Evolutionary conservation across 352 stramenopile genomes (phyloP).

Genomic region (Phytopythium litorale): DNA sequence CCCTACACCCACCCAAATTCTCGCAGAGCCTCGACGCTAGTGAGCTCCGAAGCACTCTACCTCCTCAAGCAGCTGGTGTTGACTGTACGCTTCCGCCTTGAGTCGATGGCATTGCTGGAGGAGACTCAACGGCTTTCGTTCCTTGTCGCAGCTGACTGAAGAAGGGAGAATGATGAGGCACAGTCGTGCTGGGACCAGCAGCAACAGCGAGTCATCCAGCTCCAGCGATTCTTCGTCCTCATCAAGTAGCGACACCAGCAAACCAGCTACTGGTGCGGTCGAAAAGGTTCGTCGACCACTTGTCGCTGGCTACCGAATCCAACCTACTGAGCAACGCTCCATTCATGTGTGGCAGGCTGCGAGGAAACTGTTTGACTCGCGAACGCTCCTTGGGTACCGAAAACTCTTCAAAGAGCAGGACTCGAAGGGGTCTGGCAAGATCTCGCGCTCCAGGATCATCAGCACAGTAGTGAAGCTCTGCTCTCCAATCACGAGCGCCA

Average conservation of each 20-base stretch:
- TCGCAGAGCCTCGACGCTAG: slow-evolving; percentile 5
- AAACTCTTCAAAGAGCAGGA: slow-evolving; percentile 35
- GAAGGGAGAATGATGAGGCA: slow-evolving; percentile 36
- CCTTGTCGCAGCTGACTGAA: slow-evolving; percentile 47
- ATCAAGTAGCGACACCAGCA: slow-evolving; percentile 7
- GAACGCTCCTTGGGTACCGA: slow-evolving; percentile 28
- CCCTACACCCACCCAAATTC: neutral
- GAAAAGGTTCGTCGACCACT: slow-evolving; percentile 14
- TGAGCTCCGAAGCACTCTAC: slow-evolving; percentile 42
- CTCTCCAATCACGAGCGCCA: slow-evolving; percentile 1
- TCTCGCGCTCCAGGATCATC: slow-evolving; percentile 38
- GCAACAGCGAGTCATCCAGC: slow-evolving; percentile 11
- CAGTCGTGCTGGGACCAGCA: slow-evolving; percentile 21
- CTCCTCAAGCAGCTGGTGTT: slow-evolving; percentile 64
- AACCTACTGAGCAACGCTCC: neutral
- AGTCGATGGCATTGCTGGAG: neutral
- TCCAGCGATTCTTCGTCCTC: slow-evolving; percentile 19
- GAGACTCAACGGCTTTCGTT: neutral
- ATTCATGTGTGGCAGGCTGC: slow-evolving; percentile 18
- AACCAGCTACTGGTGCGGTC: slow-evolving; percentile 6
- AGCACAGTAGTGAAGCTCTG: slow-evolving; percentile 30
- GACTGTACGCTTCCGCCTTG: slow-evolving; percentile 28
- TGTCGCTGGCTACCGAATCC: neutral
- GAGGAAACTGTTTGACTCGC: slow-evolving; percentile 31
- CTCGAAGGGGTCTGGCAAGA: slow-evolving; percentile 25